phyloP scores from a whole-genome alignment of 768 basidiomycete genomes.

The Russula ochroleuca region DNA sequence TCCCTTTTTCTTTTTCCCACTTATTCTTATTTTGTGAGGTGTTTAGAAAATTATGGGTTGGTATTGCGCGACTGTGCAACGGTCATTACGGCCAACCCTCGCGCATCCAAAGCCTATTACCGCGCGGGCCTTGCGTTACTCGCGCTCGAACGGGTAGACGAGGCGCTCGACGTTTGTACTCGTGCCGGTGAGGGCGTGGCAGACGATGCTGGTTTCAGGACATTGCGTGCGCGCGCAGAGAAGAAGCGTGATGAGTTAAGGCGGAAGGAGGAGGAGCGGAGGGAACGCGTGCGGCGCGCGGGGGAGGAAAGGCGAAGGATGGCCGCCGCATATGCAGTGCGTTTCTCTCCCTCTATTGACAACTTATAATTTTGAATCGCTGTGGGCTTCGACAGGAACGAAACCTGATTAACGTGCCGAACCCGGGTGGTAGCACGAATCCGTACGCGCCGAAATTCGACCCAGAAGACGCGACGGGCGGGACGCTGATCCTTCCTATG shows the following conservation, averaged over 20 bases:
- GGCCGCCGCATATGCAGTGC: slow-evolving; percentile 60
- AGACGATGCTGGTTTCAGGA: slow-evolving; percentile 50
- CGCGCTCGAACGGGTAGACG: slow-evolving; percentile 67
- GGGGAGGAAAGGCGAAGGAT: slow-evolving; percentile 52
- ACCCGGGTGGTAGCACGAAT: slow-evolving; percentile 47
- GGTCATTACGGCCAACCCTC: slow-evolving; percentile 57
- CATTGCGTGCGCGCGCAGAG: slow-evolving; percentile 45
- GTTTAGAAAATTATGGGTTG: slow-evolving; percentile 78
- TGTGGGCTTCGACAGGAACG: slow-evolving; percentile 52
- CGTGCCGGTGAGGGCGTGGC: slow-evolving; percentile 60
- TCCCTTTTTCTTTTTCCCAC: slow-evolving; percentile 4
- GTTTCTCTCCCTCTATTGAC: slow-evolving; percentile 26
- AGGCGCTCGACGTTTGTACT: slow-evolving; percentile 78
- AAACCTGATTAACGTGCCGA: slow-evolving; percentile 57
- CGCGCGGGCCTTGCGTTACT: slow-evolving; percentile 77
- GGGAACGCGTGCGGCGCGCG: slow-evolving; percentile 47
- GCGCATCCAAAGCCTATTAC: slow-evolving; percentile 79
- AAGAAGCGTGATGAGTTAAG: slow-evolving; percentile 49
- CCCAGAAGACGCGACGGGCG: slow-evolving; percentile 52
- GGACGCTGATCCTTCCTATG: slow-evolving; percentile 73
- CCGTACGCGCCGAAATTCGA: slow-evolving; percentile 65
- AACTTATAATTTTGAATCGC: not conserved
- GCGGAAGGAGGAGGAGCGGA: slow-evolving; percentile 46
- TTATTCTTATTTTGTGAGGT: not conserved
- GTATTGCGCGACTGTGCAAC: slow-evolving; percentile 82